Base-by-base conservation (phyloP, 768 basidiomycete species). In the Mycena latifolia region DNA sequence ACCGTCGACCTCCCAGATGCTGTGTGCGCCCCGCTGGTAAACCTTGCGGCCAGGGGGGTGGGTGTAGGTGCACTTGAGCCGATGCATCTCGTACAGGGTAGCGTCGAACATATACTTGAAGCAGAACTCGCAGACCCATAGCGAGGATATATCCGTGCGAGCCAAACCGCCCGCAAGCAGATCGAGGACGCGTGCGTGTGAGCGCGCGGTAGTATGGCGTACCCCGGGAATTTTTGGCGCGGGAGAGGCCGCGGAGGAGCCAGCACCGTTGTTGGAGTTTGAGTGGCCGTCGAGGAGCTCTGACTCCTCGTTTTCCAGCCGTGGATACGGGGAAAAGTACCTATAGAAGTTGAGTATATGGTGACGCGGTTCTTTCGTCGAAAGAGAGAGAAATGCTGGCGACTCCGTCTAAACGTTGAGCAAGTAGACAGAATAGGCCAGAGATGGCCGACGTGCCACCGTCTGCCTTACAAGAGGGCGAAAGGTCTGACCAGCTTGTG, bases 1-100 rank as follows among this genome's bases (percentile, higher is more conserved):
- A 2, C 96, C 97, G 75, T 99, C 96, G 2, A 99, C 92, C 78
- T 98, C 96, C 93, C 95, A 98, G 45, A 99, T 96, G 0, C 87
- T 89, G 76, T 93, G 92, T 8, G 92, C 92, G 0, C 94, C 96
- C 37, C 92, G 84, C 67, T 96, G 90, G 74, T 98, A 99, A 9
- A 99, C 95, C 74, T 92, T 93, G 51, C 85, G 80, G 5, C 97
- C 97, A 1, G 97, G 97, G 1, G 97, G 97, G 72, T 89, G 86
- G 48, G 79, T 85, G 53, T 84, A 73, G 8, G 82, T 83, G 72
- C 96, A 97, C 71, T 91, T 86, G 46, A 86, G 84, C 71, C 93
- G 91, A 65, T 90, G 82, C 66, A 89, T 65, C 66, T 85, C 91
- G 89, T 92, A 96, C 24, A 83, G 80, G 2, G 80, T 77, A 18